A percentile compares a stretch with the other conserved stretches of the same genome.
These are phyloP conservation scores for Bisporella sp. DNA, from an alignment of 2,329 filamentous ascomycete genomes.

Conservation along the genomic window DNA sequence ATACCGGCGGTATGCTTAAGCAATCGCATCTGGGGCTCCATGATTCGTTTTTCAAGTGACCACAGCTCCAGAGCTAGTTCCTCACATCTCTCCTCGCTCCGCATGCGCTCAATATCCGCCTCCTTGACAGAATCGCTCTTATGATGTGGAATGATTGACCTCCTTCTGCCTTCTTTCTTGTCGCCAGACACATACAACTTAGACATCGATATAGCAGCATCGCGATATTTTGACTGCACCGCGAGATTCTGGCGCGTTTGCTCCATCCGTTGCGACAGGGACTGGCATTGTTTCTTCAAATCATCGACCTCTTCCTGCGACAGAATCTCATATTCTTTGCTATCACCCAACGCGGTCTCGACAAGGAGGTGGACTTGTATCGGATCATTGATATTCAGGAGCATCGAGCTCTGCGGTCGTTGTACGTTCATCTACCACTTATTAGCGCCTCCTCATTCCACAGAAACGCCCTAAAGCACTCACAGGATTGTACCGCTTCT, in stretches of 20 bases:
- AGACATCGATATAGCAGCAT: conserved; percentile 82
- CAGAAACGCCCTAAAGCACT: conserved; percentile 6
- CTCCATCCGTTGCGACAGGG: conserved; percentile 70
- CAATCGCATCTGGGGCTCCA: conserved; percentile 68
- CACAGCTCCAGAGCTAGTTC: conserved; percentile 76
- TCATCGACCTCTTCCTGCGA: conserved; percentile 88
- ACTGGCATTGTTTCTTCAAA: conserved; percentile 78
- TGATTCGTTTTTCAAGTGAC: conserved; percentile 67
- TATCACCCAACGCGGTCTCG: conserved; percentile 88
- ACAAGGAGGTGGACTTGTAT: conserved; percentile 88
- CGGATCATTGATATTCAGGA: conserved; percentile 58
- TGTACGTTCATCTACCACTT: conserved; percentile 41
- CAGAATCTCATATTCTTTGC: conserved; percentile 75
- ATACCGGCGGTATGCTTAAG: conserved; percentile 90
- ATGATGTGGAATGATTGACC: conserved; percentile 41
- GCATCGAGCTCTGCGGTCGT: conserved; percentile 46
- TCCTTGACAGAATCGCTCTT: conserved; percentile 35
- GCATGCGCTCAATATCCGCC: conserved; percentile 67
- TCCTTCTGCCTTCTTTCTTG: conserved; percentile 41
- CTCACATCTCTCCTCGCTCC: conserved; percentile 76
- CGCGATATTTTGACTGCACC: conserved; percentile 88
- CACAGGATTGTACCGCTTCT: conserved; percentile 53
- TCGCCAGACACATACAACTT: conserved; percentile 67
- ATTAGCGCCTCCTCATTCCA: conserved; percentile 7
- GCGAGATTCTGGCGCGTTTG: conserved; percentile 75